Evolutionary conservation across 2,329 filamentous ascomycete species (phyloP), one percentile per base, ranked within the genome.

Genomic region (Coleophoma eucalyptorum): DNA sequence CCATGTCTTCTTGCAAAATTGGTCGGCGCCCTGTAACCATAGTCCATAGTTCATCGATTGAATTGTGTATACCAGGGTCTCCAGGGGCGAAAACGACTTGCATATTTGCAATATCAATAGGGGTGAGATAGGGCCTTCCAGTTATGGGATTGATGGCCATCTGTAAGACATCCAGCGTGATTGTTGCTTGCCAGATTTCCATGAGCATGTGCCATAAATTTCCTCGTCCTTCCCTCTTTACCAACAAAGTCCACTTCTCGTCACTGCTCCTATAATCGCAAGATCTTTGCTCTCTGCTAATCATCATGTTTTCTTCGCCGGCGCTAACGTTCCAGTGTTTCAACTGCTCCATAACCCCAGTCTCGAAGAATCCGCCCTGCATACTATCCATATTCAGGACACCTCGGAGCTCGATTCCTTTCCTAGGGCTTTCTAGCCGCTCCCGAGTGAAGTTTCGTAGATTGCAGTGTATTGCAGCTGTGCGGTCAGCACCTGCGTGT

Each of bases 121-220:
- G 18, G 11, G 53, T 53, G 16, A 63, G 38, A 35, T 56, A 63
- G 3, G 60, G 54, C 16, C 33, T 43, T 4, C 50, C 50, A 1
- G 56, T 61, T 3, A 49, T 37, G 8, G 59, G 57, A 48, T 58
- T 50, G 35, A 52, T 38, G 3, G 63, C 55, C 32, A 58, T 51
- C 15, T 52, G 50, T 16, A 64, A 53, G 4, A 52, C 50, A 26
- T 65, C 60, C 18, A 65, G 33, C 10, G 56, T 60, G 13, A 62
- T 42, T 16, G 55, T 53, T 5, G 60, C 56, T 16, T 62, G 58
- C 61, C 62, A 62, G 11, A 64, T 50, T 52, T 65, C 62, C 57
- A 65, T 57, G n/a, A 62, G 43, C 45, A 60, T 61, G 35, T 65
- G 63, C 58, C 60, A 65, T 18, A 64, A 43, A 50, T 65, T 65